These are phyloP conservation scores for Erythrophleum fordii DNA, from an alignment of 306 rosid genomes.

Conservation along the genomic window DNA sequence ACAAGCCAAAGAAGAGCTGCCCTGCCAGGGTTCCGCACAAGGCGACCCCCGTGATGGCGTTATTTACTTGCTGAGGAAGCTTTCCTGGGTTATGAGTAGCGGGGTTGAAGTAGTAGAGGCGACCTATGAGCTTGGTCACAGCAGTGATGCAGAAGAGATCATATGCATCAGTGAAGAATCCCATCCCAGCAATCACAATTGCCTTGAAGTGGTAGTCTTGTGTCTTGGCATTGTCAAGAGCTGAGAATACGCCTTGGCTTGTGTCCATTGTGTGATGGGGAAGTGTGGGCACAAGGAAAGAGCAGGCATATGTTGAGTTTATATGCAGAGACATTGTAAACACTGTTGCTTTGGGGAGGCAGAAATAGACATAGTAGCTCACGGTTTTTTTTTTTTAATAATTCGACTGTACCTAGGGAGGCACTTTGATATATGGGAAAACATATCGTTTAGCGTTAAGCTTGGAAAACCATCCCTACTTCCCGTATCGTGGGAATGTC, in stretches of 20 bases:
- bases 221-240: constrained; percentile 68
- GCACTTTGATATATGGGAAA: constrained; percentile 37
- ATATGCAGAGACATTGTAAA: constrained; percentile 11
- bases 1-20: constrained; percentile 76
- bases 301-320: constrained; percentile 2
- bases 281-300: constrained; percentile 19
- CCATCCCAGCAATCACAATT: constrained; percentile 68
- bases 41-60: constrained; percentile 61
- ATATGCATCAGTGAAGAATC: constrained; percentile 70
- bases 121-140: constrained; percentile 57
- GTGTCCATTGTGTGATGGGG: constrained; percentile 38
- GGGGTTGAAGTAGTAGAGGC: constrained; percentile 58
- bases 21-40: constrained; percentile 59
- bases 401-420: constrained; percentile 22
- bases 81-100: constrained; percentile 35
- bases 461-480: not conserved
- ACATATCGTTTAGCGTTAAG: constrained; percentile 10
- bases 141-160: constrained; percentile 70
- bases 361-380: constrained; percentile 23
- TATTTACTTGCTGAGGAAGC: constrained; percentile 53
- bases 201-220: constrained; percentile 60
- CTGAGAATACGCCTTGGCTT: constrained; percentile 42
- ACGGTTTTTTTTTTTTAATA: not conserved
- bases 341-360: constrained; percentile 33
- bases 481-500: constrained; percentile 5